Evolutionary conservation across 2,329 filamentous ascomycete genomes (phyloP).

Genomic region (Exophiala bonariae): DNA sequence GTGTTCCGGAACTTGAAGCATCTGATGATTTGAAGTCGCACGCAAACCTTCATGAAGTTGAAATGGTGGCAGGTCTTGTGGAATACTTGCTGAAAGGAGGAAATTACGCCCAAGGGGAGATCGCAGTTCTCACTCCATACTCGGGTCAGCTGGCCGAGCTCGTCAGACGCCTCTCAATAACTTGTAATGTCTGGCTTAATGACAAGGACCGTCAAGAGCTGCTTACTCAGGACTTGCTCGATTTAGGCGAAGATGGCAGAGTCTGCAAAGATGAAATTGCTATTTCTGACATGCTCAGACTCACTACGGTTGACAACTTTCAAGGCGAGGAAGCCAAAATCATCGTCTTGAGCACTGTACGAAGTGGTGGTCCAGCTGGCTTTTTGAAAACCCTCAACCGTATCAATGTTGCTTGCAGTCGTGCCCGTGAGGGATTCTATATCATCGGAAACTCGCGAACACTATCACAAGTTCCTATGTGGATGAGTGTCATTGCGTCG

Average conservation of each 20-base stretch:
- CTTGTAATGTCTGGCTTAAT: constrained; percentile 31
- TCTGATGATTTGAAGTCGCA: constrained; percentile 27
- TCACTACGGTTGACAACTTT: constrained; percentile 36
- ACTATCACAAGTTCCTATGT: constrained; percentile 30
- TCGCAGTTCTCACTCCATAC: constrained; percentile 36
- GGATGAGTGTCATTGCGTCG: constrained; percentile 29
- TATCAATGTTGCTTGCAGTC: constrained; percentile 36
- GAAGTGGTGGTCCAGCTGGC: constrained; percentile 33
- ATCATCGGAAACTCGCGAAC: constrained; percentile 34
- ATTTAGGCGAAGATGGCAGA: constrained; percentile 16
- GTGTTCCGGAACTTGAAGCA: constrained; percentile 25
- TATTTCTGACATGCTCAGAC: constrained; percentile 29
- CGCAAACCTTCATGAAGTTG: constrained; percentile 31
- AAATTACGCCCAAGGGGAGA: constrained; percentile 30
- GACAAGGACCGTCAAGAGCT: constrained; percentile 30
- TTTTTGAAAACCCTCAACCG: constrained; percentile 36
- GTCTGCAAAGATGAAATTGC: constrained; percentile 24
- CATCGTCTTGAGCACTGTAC: constrained; percentile 33
- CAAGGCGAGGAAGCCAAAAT: constrained; percentile 39
- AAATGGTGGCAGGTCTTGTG: constrained; percentile 31
- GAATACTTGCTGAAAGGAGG: constrained; percentile 30
- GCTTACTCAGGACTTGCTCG: constrained; percentile 27
- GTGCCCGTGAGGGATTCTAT: constrained; percentile 36
- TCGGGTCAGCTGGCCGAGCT: constrained; percentile 32
- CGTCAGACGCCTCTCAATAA: constrained; percentile 19